A percentile compares a stretch with the other conserved stretches of the same genome.
These are phyloP conservation scores for Carex kokanica DNA, from an alignment of 176 grass and related monocot species.

Conservation along the genomic window DNA sequence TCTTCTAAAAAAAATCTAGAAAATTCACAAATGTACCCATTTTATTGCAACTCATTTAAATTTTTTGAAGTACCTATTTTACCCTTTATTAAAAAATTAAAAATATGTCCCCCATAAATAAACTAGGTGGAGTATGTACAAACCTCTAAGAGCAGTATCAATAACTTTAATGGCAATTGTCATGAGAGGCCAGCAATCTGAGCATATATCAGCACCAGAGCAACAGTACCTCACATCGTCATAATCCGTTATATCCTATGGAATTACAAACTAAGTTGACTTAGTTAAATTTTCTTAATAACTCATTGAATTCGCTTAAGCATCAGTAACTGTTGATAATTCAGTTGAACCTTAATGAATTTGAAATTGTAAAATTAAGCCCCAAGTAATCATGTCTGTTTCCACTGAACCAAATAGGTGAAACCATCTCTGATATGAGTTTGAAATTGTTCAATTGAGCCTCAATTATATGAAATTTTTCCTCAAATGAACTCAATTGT, in stretches of 20 bases:
- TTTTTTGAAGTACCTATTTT: no score
- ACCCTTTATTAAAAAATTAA: no score
- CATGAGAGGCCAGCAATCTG: constrained; percentile 96
- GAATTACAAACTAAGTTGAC: constrained; percentile 16
- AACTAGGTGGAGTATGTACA: constrained; percentile 14
- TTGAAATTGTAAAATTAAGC: neutral
- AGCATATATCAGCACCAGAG: constrained; percentile 80
- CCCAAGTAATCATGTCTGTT: neutral
- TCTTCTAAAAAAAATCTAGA: no score
- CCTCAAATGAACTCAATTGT: neutral
- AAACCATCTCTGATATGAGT: neutral
- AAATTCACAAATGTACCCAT: no score
- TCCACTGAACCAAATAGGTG: neutral
- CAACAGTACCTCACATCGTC: constrained; percentile 97
- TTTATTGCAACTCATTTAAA: no score
- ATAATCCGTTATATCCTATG: constrained; percentile 94
- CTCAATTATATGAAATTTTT: neutral
- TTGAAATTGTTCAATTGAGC: neutral
- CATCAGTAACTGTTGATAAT: neutral
- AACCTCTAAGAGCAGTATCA: constrained; percentile 82
- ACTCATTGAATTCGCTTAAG: neutral
- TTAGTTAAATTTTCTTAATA: neutral
- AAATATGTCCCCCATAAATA: no score
- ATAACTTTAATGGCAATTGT: constrained; percentile 89
- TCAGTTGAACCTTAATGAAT: neutral